phyloP scores from a whole-genome alignment of 768 basidiomycete species.

The Leccinum uliginosum region DNA sequence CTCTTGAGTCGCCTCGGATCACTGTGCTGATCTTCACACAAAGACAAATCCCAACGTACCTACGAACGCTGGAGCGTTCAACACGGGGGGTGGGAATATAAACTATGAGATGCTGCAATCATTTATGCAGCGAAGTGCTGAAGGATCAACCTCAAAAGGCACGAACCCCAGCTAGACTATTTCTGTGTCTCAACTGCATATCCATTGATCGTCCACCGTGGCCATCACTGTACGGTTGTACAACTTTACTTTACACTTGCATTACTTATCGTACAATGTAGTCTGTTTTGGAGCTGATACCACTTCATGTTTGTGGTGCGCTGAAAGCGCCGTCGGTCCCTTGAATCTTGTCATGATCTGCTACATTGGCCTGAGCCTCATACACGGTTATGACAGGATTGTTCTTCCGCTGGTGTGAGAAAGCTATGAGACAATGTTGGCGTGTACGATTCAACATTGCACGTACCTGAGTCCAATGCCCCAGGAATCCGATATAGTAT shows the following conservation, averaged over 20 bases:
- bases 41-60: constrained; percentile 14
- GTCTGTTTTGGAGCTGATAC: background rate
- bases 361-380: constrained; percentile 80
- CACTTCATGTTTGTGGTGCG: constrained; percentile 35
- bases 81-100: constrained; percentile 22
- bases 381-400: constrained; percentile 84
- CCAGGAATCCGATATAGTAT: constrained; percentile 84
- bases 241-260: constrained; percentile 13
- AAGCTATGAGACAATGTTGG: background rate
- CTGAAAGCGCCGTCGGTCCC: constrained; percentile 65
- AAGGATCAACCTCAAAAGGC: constrained; percentile 25
- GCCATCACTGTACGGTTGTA: background rate
- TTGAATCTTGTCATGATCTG: constrained; percentile 84
- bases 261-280: constrained; percentile 5
- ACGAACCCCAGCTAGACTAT: constrained; percentile 14
- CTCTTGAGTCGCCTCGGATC: background rate
- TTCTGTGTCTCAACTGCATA: background rate
- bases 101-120: constrained; percentile 44
- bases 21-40: background rate
- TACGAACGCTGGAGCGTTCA: constrained; percentile 20
- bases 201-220: background rate
- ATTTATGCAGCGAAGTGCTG: constrained; percentile 39
- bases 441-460: background rate
- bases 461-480: constrained; percentile 73
- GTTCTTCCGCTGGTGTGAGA: constrained; percentile 55